These are phyloP conservation scores for Yamadazyma jaroonii DNA, from an alignment of 1,139 yeast genomes.

Conservation along the genomic window DNA sequence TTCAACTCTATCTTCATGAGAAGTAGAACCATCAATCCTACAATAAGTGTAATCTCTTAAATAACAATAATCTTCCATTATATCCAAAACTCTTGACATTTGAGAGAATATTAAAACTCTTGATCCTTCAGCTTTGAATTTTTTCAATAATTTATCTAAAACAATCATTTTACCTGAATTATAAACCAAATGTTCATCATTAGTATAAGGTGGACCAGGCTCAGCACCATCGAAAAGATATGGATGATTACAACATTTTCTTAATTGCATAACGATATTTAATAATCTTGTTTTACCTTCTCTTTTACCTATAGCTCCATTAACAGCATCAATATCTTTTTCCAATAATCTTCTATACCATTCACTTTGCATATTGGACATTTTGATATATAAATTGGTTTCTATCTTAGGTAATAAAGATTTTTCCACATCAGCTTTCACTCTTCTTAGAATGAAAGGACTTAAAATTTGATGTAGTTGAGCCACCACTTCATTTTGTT, in stretches of 20 bases:
- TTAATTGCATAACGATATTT: constrained; percentile 93
- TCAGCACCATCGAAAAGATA: constrained; percentile 97
- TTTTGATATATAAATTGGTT: constrained; percentile 83
- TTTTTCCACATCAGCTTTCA: constrained; percentile 89
- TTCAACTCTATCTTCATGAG: constrained; percentile 86
- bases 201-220: constrained; percentile 97
- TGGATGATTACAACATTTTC: constrained; percentile 97
- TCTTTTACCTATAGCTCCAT: constrained; percentile 83
- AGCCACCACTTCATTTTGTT: constrained; percentile 76
- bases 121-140: constrained; percentile 75
- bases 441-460: constrained; percentile 86
- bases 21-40: constrained; percentile 93
- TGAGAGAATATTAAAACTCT: constrained; percentile 91
- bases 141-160: constrained; percentile 75
- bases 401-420: constrained; percentile 89
- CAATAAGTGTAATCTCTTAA: constrained; percentile 84
- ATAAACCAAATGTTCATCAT: constrained; percentile 87
- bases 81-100: constrained; percentile 90
- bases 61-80: constrained; percentile 87
- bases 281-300: constrained; percentile 88
- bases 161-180: constrained; percentile 91
- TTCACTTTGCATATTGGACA: constrained; percentile 89
- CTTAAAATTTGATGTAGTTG: constrained; percentile 81
- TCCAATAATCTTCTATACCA: constrained; percentile 91
- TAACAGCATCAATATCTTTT: constrained; percentile 94